Evolutionary conservation across 441 rosid species (phyloP).

Genomic region (Brassica balearica): DNA sequence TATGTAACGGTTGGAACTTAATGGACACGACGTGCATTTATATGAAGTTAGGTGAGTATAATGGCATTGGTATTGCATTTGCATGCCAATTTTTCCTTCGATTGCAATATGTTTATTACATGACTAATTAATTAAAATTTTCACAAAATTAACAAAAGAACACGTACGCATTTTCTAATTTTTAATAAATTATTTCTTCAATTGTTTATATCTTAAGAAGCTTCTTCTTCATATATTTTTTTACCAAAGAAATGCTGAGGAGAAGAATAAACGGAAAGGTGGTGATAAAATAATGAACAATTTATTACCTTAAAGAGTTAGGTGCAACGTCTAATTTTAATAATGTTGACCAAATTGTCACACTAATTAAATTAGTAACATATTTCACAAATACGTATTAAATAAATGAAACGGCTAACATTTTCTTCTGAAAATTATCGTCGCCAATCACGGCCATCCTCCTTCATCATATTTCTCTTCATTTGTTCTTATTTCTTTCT

Average conservation of each 20-base stretch:
- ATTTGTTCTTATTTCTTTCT: constrained; percentile 8
- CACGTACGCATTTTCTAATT: too few species aligned
- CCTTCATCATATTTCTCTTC: constrained; percentile 14
- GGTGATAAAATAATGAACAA: constrained; percentile 26
- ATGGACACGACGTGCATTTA: constrained; percentile 22
- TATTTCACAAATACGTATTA: constrained; percentile 20
- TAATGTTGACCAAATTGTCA: constrained; percentile 39
- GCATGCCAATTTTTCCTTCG: not conserved
- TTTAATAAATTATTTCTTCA: too few species aligned
- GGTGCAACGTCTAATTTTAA: constrained; percentile 42
- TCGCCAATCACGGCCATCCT: constrained; percentile 39
- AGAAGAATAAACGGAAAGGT: constrained; percentile 35
- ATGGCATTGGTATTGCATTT: constrained; percentile 8
- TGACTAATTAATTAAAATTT: not conserved
- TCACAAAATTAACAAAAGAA: too few species aligned
- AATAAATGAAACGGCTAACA: not conserved
- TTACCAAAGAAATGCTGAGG: not conserved
- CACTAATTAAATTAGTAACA: constrained; percentile 30
- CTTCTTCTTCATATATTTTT: not conserved
- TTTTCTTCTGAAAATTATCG: constrained; percentile 9
- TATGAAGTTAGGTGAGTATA: constrained; percentile 2
- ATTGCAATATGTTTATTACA: not conserved
- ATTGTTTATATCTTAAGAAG: not conserved
- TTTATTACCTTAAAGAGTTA: constrained; percentile 21
- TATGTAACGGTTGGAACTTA: constrained; percentile 2